Conservation (phyloP, 2,329 filamentous ascomycete genomes). For the Waltergamsia citrina region DNA sequence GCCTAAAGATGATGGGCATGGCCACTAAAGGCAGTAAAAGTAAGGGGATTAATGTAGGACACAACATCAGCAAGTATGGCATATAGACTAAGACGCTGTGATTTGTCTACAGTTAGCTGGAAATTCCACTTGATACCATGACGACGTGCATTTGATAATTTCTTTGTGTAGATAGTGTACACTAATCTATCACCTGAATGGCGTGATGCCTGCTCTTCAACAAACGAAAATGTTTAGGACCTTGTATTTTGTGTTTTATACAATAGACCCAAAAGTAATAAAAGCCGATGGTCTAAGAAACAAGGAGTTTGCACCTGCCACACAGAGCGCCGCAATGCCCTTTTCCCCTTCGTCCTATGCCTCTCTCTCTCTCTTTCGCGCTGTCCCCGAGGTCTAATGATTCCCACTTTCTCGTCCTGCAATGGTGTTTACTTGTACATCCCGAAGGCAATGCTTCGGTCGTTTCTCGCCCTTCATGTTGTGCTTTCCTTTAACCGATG, state of each 20-base stretch:
- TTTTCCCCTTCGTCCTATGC: neutral
- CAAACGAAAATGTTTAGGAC: constrained; percentile 4
- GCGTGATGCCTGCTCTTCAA: neutral
- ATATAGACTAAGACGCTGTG: too few species aligned
- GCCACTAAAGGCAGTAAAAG: constrained; percentile 46
- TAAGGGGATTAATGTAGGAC: constrained; percentile 11
- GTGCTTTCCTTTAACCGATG: constrained; percentile 64
- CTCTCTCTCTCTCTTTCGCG: neutral
- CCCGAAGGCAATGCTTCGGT: neutral
- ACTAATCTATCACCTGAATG: too few species aligned
- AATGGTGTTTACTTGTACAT: constrained; percentile 5
- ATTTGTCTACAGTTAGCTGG: too few species aligned
- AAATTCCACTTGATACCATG: too few species aligned
- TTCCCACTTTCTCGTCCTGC: neutral
- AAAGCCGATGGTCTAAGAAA: constrained; percentile 6
- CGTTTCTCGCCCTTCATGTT: neutral
- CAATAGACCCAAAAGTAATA: constrained; percentile 8
- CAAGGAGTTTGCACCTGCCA: constrained; percentile 1
- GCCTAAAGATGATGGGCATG: constrained; percentile 70
- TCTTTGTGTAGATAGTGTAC: neutral
- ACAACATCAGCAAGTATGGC: constrained; percentile 7
- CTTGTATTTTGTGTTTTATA: constrained; percentile 8
- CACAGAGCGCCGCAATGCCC: too few species aligned
- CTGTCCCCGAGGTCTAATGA: neutral
- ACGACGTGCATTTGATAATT: too few species aligned